Base-by-base conservation (phyloP, 192 early-diverging fungal genomes). In the Haplosporangium gracile region DNA sequence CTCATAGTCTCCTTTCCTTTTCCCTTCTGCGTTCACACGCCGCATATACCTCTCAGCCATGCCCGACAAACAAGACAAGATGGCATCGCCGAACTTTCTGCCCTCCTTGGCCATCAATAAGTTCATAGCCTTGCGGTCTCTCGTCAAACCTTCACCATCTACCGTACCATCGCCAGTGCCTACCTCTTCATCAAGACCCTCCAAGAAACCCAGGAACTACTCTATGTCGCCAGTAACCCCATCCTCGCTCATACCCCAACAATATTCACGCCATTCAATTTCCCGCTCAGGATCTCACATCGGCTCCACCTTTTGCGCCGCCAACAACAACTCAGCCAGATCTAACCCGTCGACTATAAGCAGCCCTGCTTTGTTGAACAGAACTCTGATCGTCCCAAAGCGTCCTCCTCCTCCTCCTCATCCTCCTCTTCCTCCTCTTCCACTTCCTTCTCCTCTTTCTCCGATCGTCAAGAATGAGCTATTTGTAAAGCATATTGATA, bases 41-140 rank as follows among this genome's bases (percentile, higher is more conserved):
- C 11, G 0, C 57, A 16, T 26, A 39, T 32, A 15, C 1, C 26
- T 29, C 24, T 11, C 26, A 65, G 4, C 29, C 13, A 65, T 34
- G 29, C 1, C 60, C 11, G 29, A 65, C 29, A 32, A 26, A 65
- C 60, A 65, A 65, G 29, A 65, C 60, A 65, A 40, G 26, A 57
- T 38, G 16, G 18, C 49, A 24, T 32, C 24, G 1, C 32, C 45
- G 11, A 65, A 63, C 26, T 69, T 78, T 26, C 57, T 53, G 11
- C 76, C 82, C 1, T 43, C 76, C 0, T 51, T 76, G 5, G 71
- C 49, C 36, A 72, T 83, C 24, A 72, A 74, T 63, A 68, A 55
- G 45, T 83, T 83, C 57, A 40, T 77, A 42, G 72, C 82, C 15
- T 65, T 83, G 6, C 73, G 45, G 24, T 49, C 29, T 4, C 51